Percentiles rank a stretch among this genome's conserved stretches.
phyloP scores from a whole-genome alignment of 1,139 yeast genomes.

The Candida sanyaensis region DNA sequence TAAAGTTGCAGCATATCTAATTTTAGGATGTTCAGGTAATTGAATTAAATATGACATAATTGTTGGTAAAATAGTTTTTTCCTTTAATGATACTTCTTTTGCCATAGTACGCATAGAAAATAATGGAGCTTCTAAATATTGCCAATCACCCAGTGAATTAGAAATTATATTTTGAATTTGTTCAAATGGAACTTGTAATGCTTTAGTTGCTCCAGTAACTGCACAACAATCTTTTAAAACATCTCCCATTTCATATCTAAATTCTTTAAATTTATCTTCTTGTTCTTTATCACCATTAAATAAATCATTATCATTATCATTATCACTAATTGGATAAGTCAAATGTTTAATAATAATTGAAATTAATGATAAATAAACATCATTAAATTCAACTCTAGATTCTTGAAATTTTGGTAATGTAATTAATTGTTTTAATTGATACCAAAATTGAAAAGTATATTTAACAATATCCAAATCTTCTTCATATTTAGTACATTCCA shows the following conservation, averaged over 20 bases:
- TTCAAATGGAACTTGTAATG: conserved; percentile 64
- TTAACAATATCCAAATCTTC: conserved; percentile 87
- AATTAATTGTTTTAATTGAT: conserved; percentile 71
- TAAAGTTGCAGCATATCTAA: conserved; percentile 88
- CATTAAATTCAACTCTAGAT: conserved; percentile 58
- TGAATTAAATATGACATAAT: conserved; percentile 70
- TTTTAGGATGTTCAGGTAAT: conserved; percentile 83
- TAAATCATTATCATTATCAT: conserved; percentile 40
- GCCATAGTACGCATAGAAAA: conserved; percentile 96
- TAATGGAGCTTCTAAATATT: conserved; percentile 84
- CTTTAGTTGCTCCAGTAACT: conserved; percentile 74
- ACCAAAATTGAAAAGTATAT: conserved; percentile 94
- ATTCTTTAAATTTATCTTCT: conserved; percentile 91
- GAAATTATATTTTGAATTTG: conserved; percentile 47
- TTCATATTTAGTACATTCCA: conserved; percentile 61
- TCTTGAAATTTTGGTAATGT: conserved; percentile 62
- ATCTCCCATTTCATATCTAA: conserved; percentile 96
- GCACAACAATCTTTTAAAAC: conserved; percentile 93
- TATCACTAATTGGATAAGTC: conserved; percentile 64
- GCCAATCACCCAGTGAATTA: conserved; percentile 60
- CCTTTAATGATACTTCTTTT: conserved; percentile 74
- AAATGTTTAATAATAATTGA: conserved; percentile 70
- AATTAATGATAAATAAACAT: conserved; percentile 65
- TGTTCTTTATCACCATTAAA: conserved; percentile 72
- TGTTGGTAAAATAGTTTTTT: conserved; percentile 70